Evolutionary conservation across 2,329 filamentous ascomycete genomes (phyloP).

Genomic region (Sclerotinia spermophila): DNA sequence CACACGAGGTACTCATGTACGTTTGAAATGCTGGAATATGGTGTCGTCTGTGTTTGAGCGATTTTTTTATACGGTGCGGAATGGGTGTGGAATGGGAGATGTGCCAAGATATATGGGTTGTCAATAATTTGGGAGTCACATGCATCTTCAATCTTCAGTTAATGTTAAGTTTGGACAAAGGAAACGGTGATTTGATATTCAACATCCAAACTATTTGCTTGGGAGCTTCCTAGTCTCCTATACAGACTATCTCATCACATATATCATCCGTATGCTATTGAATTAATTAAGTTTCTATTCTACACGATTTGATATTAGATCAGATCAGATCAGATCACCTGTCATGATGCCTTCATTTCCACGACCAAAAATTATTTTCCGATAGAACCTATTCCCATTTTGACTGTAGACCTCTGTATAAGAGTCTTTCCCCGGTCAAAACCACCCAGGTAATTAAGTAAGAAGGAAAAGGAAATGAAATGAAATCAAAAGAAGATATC

Average conservation of each 20-base stretch:
- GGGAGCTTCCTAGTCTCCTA: not conserved
- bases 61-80: not conserved
- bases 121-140: not conserved
- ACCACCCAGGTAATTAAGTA: not conserved
- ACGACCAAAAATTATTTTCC: conserved; percentile 1
- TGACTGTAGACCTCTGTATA: conserved; percentile 5
- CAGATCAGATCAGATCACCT: not conserved
- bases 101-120: not conserved
- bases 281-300: conserved; percentile 8
- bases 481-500: not conserved
- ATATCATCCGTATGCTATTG: conserved; percentile 4
- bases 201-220: not conserved
- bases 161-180: not conserved
- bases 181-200: conserved; percentile 5
- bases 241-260: not conserved
- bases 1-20: not conserved
- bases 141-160: not conserved
- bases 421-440: conserved; percentile 8
- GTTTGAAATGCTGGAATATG: not conserved
- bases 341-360: not conserved
- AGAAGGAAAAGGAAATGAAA: not conserved
- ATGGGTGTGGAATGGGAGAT: not conserved
- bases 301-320: conserved; percentile 9
- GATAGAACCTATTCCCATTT: not conserved
- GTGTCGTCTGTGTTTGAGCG: not conserved